phyloP scores from a whole-genome alignment of 371 early-diverging fungal genomes.

The Syncephalastrum monosporum region DNA sequence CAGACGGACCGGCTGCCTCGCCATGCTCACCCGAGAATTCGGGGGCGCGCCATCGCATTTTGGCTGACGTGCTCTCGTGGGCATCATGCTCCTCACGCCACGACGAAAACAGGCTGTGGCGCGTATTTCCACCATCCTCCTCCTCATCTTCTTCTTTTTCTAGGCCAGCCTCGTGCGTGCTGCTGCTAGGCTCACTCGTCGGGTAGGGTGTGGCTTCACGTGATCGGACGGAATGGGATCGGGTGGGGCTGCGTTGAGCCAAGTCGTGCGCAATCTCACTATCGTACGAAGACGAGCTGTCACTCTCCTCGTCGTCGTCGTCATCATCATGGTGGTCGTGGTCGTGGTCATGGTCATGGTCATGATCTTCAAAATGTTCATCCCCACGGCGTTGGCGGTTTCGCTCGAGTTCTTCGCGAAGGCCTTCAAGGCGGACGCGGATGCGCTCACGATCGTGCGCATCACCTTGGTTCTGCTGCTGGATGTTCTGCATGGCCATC shows the following conservation, averaged over 20 bases:
- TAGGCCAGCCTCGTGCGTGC: not conserved
- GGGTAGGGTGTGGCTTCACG: too few species aligned
- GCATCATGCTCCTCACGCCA: constrained; percentile 14
- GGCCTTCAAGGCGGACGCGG: constrained; percentile 9
- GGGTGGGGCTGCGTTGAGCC: too few species aligned
- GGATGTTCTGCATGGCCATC: constrained; percentile 7
- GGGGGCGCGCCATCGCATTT: constrained; percentile 16
- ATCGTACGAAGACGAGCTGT: too few species aligned
- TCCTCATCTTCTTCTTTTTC: constrained; percentile 4
- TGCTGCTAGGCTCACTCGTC: too few species aligned
- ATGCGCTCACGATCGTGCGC: constrained; percentile 10
- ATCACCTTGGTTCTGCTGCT: constrained; percentile 3
- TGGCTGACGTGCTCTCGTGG: constrained; percentile 11
- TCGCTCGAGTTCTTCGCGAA: constrained; percentile 11
- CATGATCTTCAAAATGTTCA: constrained; percentile 3
- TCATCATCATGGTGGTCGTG: not conserved
- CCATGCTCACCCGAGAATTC: constrained; percentile 4
- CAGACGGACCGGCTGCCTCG: too few species aligned
- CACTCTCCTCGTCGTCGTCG: not conserved
- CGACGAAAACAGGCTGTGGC: constrained; percentile 8
- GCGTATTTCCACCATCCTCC: constrained; percentile 2
- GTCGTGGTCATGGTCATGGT: not conserved
- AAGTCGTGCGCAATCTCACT: too few species aligned
- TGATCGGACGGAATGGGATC: too few species aligned
- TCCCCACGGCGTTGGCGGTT: constrained; percentile 1